These are phyloP conservation scores for Calocybe cyanea DNA, from an alignment of 768 basidiomycete species.

Conservation along the genomic window DNA sequence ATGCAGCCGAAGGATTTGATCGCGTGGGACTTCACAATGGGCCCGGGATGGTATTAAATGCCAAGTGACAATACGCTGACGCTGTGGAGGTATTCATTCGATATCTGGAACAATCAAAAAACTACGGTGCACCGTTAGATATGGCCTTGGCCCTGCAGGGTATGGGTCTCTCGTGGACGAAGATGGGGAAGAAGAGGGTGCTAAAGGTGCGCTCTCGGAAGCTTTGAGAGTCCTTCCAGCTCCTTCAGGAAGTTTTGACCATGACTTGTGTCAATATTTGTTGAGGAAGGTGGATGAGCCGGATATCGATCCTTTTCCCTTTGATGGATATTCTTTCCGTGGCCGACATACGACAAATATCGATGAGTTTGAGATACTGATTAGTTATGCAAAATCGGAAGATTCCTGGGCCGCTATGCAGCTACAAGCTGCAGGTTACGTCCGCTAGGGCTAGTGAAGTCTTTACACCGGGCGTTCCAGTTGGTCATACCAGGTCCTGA, in stretches of 20 bases:
- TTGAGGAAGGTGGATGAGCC: background rate
- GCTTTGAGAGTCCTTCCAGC: background rate
- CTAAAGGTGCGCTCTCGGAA: background rate
- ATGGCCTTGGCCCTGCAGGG: background rate
- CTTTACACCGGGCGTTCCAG: conserved; percentile 83
- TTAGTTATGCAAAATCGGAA: too few relatives aligned
- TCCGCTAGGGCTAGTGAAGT: conserved; percentile 77
- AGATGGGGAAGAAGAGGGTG: background rate
- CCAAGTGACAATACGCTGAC: background rate
- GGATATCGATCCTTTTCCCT: too few relatives aligned
- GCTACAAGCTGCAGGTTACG: conserved; percentile 84
- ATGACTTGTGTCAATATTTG: background rate
- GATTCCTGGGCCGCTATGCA: too few relatives aligned
- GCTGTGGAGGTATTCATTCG: background rate
- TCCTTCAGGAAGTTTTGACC: background rate
- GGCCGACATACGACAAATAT: too few relatives aligned
- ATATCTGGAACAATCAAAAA: background rate
- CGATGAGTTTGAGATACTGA: too few relatives aligned
- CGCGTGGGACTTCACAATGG: too few relatives aligned
- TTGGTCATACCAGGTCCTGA: conserved; percentile 67
- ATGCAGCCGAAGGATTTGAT: background rate
- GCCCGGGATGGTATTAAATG: background rate
- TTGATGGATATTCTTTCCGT: too few relatives aligned
- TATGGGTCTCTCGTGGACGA: background rate
- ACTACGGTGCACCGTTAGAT: background rate